phyloP scores from a whole-genome alignment of 257 asterid species.

The Orobanche coerulescens region DNA sequence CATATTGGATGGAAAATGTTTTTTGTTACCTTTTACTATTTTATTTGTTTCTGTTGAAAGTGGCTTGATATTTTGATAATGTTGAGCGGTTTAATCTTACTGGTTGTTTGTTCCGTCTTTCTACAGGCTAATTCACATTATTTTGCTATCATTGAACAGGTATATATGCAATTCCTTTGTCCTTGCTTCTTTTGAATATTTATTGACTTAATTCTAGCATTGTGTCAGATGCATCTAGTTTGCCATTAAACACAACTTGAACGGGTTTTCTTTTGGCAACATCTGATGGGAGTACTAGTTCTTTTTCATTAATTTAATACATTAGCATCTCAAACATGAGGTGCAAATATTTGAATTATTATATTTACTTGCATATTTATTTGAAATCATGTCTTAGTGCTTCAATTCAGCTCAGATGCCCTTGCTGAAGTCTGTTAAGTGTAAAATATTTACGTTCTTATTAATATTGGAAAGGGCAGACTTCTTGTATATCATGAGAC shows the following conservation, averaged over 20 bases:
- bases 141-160: conserved; percentile 97
- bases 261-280: conserved; percentile 2
- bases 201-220: conserved; percentile 12
- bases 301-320: not conserved
- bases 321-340: not conserved
- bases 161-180: conserved; percentile 25
- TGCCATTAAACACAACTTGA: not conserved
- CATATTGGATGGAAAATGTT: not conserved
- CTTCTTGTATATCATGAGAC: not conserved
- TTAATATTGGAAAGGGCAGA: not conserved
- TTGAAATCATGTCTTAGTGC: conserved; percentile 11
- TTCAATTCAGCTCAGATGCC: conserved; percentile 8
- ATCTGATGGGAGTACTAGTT: not conserved
- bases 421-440: not conserved
- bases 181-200: conserved; percentile 13
- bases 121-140: conserved; percentile 99
- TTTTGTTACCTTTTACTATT: not conserved
- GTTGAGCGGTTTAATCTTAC: conserved; percentile 23
- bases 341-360: not conserved
- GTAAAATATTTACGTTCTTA: not conserved
- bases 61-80: conserved; percentile 2
- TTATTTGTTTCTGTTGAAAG: not conserved
- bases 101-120: conserved; percentile 16
- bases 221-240: not conserved
- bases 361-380: not conserved